Evolutionary conservation across 163 green algal genomes (phyloP).

Genomic region (Scenedesmus sp.): DNA sequence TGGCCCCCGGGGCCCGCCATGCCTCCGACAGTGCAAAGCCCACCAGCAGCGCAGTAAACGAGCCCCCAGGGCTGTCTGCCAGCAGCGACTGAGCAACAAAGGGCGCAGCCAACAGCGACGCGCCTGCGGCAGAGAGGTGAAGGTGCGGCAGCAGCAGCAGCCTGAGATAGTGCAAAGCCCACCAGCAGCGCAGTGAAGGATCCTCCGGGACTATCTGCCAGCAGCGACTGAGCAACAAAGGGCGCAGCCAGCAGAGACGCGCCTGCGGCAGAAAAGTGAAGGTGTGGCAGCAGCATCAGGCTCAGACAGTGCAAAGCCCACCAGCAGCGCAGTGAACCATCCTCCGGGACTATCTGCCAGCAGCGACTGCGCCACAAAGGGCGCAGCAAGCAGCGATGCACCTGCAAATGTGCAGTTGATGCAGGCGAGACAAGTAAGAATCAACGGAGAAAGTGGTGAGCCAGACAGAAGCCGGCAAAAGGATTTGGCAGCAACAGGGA

Average conservation of each 20-base stretch:
- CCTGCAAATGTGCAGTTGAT: slow-evolving; percentile 36
- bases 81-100: slow-evolving; percentile 81
- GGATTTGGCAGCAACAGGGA: neutral
- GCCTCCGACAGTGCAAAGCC: slow-evolving; percentile 85
- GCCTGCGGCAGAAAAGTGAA: slow-evolving; percentile 38
- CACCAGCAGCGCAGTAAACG: slow-evolving; percentile 82
- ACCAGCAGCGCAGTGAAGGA: slow-evolving; percentile 53
- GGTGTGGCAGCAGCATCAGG: slow-evolving; percentile 8
- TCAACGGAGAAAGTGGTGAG: no score
- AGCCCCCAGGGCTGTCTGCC: slow-evolving; percentile 66
- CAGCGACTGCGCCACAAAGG: slow-evolving; percentile 74
- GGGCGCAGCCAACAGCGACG: slow-evolving; percentile 76
- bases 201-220: slow-evolving; percentile 60
- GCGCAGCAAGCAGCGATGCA: slow-evolving; percentile 74
- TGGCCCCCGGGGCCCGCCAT: slow-evolving; percentile 86
- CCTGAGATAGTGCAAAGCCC: slow-evolving; percentile 84
- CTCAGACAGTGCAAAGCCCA: slow-evolving; percentile 82
- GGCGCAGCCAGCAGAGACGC: slow-evolving; percentile 77
- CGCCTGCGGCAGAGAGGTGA: slow-evolving; percentile 48
- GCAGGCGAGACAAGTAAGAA: no score
- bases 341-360: slow-evolving; percentile 60
- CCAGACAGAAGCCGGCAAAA: no score
- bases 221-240: slow-evolving; percentile 70
- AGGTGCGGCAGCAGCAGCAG: neutral
- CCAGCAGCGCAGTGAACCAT: slow-evolving; percentile 53